phyloP scores from a whole-genome alignment of 1,284 basidiomycete genomes.

The Sporisorium sorghi region DNA sequence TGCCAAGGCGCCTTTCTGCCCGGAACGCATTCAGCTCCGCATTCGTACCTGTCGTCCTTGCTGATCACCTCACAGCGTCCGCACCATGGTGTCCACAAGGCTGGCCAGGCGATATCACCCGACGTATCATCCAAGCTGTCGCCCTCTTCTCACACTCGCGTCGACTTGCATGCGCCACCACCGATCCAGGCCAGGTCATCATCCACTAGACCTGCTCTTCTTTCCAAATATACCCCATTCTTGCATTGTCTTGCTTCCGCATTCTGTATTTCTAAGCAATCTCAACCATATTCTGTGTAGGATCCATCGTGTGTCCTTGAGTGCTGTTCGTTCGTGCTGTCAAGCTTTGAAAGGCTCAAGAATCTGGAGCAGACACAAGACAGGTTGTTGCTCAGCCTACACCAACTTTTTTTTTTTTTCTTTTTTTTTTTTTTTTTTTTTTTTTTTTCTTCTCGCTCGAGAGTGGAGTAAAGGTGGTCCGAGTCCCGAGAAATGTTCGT shows the following conservation, averaged over 20 bases:
- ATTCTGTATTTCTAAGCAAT: slow-evolving; percentile 44
- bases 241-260: slow-evolving; percentile 17
- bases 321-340: not conserved
- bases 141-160: not conserved
- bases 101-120: not conserved
- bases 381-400: too few relatives aligned
- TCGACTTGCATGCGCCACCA: not conserved
- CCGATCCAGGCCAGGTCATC: not conserved
- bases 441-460: not conserved
- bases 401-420: too few relatives aligned
- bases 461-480: slow-evolving; percentile 12
- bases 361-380: too few relatives aligned
- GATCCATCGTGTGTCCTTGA: not conserved
- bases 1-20: not conserved
- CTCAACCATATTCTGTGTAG: not conserved
- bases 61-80: not conserved
- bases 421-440: too few relatives aligned
- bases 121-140: not conserved
- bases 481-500: slow-evolving; percentile 10
- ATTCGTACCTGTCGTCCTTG: not conserved
- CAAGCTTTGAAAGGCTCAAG: too few relatives aligned
- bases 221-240: slow-evolving; percentile 25
- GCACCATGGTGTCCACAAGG: not conserved
- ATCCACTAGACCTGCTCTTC: not conserved
- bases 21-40: not conserved